Evolutionary conservation across 1,284 basidiomycete genomes (phyloP).

Genomic region (Boletellus deceptivus): DNA sequence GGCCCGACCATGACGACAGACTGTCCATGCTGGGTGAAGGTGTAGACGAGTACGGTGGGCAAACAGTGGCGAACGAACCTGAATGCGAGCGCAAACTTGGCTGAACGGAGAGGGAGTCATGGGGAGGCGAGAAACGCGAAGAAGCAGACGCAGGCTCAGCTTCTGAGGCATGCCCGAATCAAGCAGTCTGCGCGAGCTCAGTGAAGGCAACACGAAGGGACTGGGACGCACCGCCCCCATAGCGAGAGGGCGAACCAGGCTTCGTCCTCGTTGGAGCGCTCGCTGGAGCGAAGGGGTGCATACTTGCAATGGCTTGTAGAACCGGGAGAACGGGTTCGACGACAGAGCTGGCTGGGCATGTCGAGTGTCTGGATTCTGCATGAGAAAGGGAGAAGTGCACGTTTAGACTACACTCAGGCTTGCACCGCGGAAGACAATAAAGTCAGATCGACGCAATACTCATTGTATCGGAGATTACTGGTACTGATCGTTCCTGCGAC

Average conservation of each 20-base stretch:
- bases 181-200: slow-evolving; percentile 77
- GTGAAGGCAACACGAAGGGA: slow-evolving; percentile 29
- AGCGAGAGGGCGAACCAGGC: slow-evolving; percentile 91
- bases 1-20: slow-evolving; percentile 87
- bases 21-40: slow-evolving; percentile 67
- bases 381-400: no score
- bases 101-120: slow-evolving; percentile 76
- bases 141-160: slow-evolving; percentile 88
- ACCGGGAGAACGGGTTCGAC: slow-evolving; percentile 67
- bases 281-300: slow-evolving; percentile 77
- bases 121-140: slow-evolving; percentile 92
- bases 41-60: background rate
- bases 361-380: slow-evolving; percentile 28
- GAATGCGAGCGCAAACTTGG: slow-evolving; percentile 89
- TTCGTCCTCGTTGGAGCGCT: slow-evolving; percentile 91
- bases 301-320: slow-evolving; percentile 61
- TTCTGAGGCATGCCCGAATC: slow-evolving; percentile 93
- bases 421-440: no score
- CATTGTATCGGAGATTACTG: no score
- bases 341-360: slow-evolving; percentile 36
- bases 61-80: slow-evolving; percentile 46
- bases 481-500: no score
- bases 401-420: no score
- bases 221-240: slow-evolving; percentile 72
- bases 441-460: no score